A percentile compares a stretch with the other conserved stretches of the same genome.
Evolutionary conservation across 1,284 basidiomycete genomes (phyloP).

Genomic region (Trametes polyzona): DNA sequence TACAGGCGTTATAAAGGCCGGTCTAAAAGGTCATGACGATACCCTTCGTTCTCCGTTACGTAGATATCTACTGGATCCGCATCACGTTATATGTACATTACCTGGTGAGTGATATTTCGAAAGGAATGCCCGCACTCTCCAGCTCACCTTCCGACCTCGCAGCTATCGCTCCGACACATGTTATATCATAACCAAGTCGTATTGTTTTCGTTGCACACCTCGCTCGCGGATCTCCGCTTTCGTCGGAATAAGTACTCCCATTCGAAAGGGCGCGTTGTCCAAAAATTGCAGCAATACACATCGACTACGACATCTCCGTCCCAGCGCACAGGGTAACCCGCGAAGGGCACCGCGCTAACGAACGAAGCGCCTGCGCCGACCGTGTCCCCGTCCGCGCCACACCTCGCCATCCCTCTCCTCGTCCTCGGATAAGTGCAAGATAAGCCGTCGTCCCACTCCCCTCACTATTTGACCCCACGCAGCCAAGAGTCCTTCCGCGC

Average conservation of each 20-base stretch:
- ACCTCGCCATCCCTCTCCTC: neutral
- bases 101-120: no score
- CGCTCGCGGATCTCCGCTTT: neutral
- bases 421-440: neutral
- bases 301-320: neutral
- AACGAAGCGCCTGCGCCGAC: neutral
- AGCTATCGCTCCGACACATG: no score
- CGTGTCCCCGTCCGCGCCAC: neutral
- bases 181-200: no score
- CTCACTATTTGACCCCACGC: neutral
- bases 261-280: no score
- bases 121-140: no score
- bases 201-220: no score
- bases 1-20: conserved; percentile 20
- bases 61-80: neutral
- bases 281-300: neutral
- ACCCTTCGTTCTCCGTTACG: neutral
- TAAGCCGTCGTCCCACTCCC: neutral
- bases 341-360: neutral
- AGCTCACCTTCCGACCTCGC: no score
- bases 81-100: no score
- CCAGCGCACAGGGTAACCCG: neutral
- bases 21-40: neutral
- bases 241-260: no score
- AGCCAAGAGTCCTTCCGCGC: no score